Base-by-base conservation (phyloP, 768 basidiomycete genomes). In the Xerocomus brunneocitrinus region DNA sequence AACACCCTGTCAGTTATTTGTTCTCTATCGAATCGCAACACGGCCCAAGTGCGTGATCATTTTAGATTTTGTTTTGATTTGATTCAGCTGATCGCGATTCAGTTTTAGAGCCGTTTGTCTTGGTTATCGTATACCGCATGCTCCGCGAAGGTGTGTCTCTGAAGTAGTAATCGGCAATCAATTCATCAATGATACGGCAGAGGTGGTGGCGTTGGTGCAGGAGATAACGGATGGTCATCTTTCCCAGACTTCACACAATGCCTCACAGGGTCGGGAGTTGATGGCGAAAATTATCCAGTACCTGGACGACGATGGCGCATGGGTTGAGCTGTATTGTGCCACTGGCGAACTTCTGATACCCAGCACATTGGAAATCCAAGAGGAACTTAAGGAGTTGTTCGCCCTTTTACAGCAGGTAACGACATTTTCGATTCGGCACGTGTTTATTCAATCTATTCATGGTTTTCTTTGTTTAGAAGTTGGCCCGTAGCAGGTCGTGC, bases 91-190 rank as follows among this genome's bases (percentile, higher is more conserved):
- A 25, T 14, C 5, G 24, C 5, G 14, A 16, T 48, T 24, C 61
- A 89, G 89, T 83, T 19, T 73, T 77, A 45, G 85, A 89, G 52
- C 73, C 83, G 1, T 70, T 90, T 39, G 74, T 68, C 25, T 72
- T 95, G 31, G 71, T 77, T 24, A 84, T 97, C 53, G 77, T 73
- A 47, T 97, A 93, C 69, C 82, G 89, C 35, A 83, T 84, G 73
- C 71, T 95, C 25, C 83, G 84, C 19, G 91, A 95, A 77, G 93
- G 93, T 91, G 54, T 42, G 66, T 35, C 10, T 50, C 41, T 47
- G 24, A 25, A 30, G 44, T 31, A 9, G 25, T 46, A 19, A 13
- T 24, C 16, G 50, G 30, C 34, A 25, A n/a, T 16, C 39, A 52
- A 56, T 47, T 59, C 19, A 61, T 38, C 27, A 49, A 46, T 36